Conservation (phyloP, 164 flowering plant genomes). For the Amborella trichopoda region DNA sequence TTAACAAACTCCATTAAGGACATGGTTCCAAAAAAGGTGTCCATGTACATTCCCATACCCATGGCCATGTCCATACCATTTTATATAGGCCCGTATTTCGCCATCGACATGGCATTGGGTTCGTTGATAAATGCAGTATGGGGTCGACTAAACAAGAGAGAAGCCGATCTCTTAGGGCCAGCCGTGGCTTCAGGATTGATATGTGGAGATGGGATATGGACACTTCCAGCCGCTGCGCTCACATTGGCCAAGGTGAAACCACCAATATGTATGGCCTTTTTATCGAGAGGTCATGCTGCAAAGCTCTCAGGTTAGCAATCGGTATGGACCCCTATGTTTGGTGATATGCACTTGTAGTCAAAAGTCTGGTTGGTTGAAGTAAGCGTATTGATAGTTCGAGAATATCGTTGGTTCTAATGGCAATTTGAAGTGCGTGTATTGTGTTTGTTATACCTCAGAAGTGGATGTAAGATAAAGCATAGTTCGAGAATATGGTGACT, state of each 20-base stretch:
- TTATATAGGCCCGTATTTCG: slow-evolving; percentile 20
- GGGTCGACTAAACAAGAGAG: slow-evolving; percentile 14
- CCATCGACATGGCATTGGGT: slow-evolving; percentile 27
- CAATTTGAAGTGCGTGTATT: no score
- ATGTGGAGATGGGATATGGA: slow-evolving; percentile 13
- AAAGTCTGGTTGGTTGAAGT: no score
- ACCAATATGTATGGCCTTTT: slow-evolving; percentile 50
- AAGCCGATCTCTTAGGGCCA: slow-evolving; percentile 13
- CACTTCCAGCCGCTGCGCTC: slow-evolving; percentile 20
- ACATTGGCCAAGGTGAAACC: slow-evolving; percentile 32
- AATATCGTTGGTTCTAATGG: no score
- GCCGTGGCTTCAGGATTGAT: slow-evolving; percentile 25
- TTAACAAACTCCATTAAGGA: slow-evolving; percentile 10
- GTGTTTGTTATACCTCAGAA: no score
- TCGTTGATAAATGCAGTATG: slow-evolving; percentile 14
- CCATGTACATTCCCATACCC: slow-evolving; percentile 13
- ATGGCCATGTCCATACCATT: slow-evolving; percentile 36
- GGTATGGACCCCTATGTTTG: no score
- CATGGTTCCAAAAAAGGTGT: slow-evolving; percentile 1
- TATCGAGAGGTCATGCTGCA: no score
- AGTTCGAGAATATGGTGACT: no score
- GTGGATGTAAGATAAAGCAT: slow-evolving; percentile 20
- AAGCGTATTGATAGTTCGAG: no score
- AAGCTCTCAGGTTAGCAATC: no score
- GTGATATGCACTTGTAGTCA: no score